Evolutionary conservation across 768 basidiomycete genomes (phyloP).

Genomic region (Rhodosporidiobolus sp.): DNA sequence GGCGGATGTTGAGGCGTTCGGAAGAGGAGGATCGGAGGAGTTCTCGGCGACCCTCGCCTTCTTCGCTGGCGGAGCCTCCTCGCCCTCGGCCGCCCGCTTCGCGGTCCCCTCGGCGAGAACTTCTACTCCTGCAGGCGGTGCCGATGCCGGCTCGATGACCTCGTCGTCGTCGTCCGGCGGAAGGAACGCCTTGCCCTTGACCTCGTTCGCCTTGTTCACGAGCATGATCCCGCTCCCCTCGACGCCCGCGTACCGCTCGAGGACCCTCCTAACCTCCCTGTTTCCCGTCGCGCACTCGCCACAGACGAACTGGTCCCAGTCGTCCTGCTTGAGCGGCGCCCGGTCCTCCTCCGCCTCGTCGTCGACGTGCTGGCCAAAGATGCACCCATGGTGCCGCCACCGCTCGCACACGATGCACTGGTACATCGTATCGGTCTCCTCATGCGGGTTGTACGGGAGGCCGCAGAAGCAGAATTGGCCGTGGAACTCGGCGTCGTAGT

Average conservation of each 20-base stretch:
- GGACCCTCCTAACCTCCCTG: conserved; percentile 4
- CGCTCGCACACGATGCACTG: conserved; percentile 40
- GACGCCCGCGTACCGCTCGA: conserved; percentile 33
- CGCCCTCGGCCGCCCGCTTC: not conserved
- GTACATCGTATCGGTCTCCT: conserved; percentile 34
- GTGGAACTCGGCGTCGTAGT: conserved; percentile 40
- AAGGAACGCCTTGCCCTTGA: not conserved
- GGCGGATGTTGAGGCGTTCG: not conserved
- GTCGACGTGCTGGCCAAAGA: conserved; percentile 32
- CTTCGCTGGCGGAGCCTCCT: not conserved
- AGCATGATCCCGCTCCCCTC: conserved; percentile 27
- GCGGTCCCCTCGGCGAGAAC: not conserved
- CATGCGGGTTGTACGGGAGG: conserved; percentile 41
- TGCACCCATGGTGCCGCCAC: conserved; percentile 41
- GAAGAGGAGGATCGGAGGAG: not conserved
- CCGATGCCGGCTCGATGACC: not conserved
- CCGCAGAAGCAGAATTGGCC: conserved; percentile 44
- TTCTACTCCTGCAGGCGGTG: not conserved
- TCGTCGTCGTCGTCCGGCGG: not conserved
- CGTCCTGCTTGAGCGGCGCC: conserved; percentile 26
- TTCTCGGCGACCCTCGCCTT: not conserved
- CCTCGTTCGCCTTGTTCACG: not conserved
- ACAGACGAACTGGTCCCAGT: conserved; percentile 38
- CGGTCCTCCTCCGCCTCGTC: conserved; percentile 4
- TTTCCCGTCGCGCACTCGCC: conserved; percentile 11